These are phyloP conservation scores for Arabis hirsuta DNA, from an alignment of 345 rosid genomes.

Conservation along the genomic window DNA sequence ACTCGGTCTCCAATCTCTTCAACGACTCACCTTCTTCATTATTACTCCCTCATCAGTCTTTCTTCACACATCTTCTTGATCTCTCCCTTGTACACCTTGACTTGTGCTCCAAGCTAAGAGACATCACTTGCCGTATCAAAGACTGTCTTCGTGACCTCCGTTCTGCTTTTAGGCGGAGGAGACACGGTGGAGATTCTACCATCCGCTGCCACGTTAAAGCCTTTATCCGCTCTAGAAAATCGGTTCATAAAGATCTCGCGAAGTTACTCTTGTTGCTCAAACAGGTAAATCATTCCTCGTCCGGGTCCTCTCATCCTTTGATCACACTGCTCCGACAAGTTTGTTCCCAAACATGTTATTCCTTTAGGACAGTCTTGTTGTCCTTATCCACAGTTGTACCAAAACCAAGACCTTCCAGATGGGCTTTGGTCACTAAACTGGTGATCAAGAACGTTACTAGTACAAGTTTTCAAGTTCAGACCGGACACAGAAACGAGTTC, in stretches of 20 bases:
- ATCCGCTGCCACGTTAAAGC: slow-evolving; percentile 41
- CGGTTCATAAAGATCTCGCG: slow-evolving; percentile 28
- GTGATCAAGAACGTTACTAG: slow-evolving; percentile 35
- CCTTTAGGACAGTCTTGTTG: slow-evolving; percentile 46
- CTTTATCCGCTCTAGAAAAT: slow-evolving; percentile 40
- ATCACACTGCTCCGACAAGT: slow-evolving; percentile 46
- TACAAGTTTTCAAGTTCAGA: slow-evolving; percentile 7
- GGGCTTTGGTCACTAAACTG: slow-evolving; percentile 43
- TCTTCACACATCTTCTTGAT: slow-evolving; percentile 41
- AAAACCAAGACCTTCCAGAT: slow-evolving; percentile 45
- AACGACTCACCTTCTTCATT: slow-evolving; percentile 37
- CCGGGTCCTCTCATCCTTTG: slow-evolving; percentile 30
- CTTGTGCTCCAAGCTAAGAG: slow-evolving; percentile 60
- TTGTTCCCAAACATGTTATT: slow-evolving; percentile 41
- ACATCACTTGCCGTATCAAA: slow-evolving; percentile 47
- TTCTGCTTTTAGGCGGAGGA: slow-evolving; percentile 64
- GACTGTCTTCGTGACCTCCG: slow-evolving; percentile 54
- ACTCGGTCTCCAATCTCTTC: slow-evolving; percentile 49
- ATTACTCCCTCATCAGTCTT: slow-evolving; percentile 38
- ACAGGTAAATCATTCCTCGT: slow-evolving; percentile 25
- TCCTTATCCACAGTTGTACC: slow-evolving; percentile 46
- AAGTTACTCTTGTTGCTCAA: slow-evolving; percentile 39
- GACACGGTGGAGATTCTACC: slow-evolving; percentile 46
- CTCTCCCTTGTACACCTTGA: slow-evolving; percentile 48
- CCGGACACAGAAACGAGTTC: slow-evolving; percentile 43